Evolutionary conservation across 768 basidiomycete genomes (phyloP), one percentile per base, ranked within the genome.

Genomic region (Hericium erinaceus): DNA sequence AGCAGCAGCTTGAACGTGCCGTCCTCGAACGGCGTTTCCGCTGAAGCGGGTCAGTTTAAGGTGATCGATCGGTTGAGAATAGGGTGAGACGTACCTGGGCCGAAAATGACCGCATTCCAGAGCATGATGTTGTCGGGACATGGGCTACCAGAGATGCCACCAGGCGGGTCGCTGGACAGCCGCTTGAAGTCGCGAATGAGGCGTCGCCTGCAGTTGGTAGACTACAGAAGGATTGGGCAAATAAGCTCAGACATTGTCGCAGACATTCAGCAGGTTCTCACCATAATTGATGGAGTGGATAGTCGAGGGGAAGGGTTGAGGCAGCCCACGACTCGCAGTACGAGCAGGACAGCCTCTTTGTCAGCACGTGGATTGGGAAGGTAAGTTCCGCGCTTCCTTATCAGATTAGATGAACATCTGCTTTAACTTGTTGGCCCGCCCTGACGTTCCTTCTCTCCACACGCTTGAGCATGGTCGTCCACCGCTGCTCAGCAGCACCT

Each of bases 61-160:
- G 28, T 26, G 39, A 33, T 12, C 13, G 41, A 56, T 40, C 9
- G 40, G 5, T 1, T 39, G 40, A 20, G 5, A 24, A 39, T 15
- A 4, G 16, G 15, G 11, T 26, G 7, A 39, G 16, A 73, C 87
- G 67, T 58, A 94, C 95, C 88, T 72, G 97, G 97, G 2, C 97
- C 97, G 68, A 99, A 98, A 61, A 99, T 99, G 57, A 99, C 97
- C 1, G 97, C 97, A 66, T 99, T 99, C 97, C 97, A 99, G 15
- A 98, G 80, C 93, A 98, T 97, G 72, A 99, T 97, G 70, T 98
- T 98, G 69, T 98, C 97, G 2, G 92, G 87, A 68, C 92, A 94
- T 68, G 97, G 95, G 66, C 92, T 95, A 13, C 95, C 97, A 4
- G 92, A 95, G 64, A 99, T 93, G 6, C 97, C 97, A 55, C 89